phyloP scores from a whole-genome alignment of 2,329 filamentous ascomycete species.

The Ramichloridium luteum region DNA sequence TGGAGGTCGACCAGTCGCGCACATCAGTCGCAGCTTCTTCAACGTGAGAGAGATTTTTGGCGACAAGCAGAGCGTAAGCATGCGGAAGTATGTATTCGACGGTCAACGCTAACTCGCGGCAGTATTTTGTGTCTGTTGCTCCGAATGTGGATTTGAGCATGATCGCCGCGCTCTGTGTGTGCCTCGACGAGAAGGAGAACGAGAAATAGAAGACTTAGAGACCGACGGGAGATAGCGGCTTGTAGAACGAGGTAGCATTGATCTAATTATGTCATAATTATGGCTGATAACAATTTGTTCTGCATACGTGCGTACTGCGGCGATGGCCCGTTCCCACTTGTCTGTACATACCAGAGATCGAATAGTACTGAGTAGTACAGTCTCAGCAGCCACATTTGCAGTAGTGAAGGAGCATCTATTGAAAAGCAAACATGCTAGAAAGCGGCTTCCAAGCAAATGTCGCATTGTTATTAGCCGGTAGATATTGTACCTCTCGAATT shows the following conservation, averaged over 20 bases:
- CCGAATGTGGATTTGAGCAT: conserved; percentile 54
- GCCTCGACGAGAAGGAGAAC: conserved; percentile 54
- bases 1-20: conserved; percentile 41
- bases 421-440: no score
- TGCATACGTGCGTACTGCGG: no score
- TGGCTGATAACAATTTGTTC: no score
- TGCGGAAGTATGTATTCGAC: conserved; percentile 4
- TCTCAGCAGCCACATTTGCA: no score
- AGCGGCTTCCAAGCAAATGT: no score
- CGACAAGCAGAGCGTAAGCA: conserved; percentile 44
- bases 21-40: conserved; percentile 47
- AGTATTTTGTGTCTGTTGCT: conserved; percentile 50
- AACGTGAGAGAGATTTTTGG: conserved; percentile 46
- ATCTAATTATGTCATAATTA: no score
- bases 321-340: no score
- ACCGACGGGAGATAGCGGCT: background rate
- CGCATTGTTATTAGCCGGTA: no score
- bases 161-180: conserved; percentile 55
- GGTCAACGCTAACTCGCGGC: background rate
- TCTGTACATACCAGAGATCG: no score
- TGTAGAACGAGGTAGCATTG: conserved; percentile 1
- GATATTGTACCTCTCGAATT: no score
- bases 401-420: no score
- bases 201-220: conserved; percentile 21
- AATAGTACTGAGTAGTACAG: no score